phyloP scores from a whole-genome alignment of 208 protist genomes.

The Trypanosoma vivax region DNA sequence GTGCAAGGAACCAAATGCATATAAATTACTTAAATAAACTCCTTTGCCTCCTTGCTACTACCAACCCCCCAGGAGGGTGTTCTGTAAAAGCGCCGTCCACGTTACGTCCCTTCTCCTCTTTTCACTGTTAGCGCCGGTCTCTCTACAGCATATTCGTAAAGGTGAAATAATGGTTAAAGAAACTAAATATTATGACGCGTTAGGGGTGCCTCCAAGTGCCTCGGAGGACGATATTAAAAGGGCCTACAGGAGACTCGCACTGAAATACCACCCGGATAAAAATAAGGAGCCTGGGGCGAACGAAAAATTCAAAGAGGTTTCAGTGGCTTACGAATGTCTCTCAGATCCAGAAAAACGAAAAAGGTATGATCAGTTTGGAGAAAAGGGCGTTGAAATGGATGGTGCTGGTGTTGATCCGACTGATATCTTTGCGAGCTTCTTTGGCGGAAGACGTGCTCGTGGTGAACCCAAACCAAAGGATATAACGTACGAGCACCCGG shows the following conservation, averaged over 20 bases:
- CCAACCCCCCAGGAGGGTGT: no score
- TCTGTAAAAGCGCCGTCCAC: not conserved
- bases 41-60: no score
- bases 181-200: conserved; percentile 86
- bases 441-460: conserved; percentile 72
- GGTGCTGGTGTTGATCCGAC: conserved; percentile 76
- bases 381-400: conserved; percentile 94
- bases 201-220: conserved; percentile 73
- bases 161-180: conserved; percentile 80
- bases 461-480: conserved; percentile 94
- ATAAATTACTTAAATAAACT: no score
- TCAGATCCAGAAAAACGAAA: conserved; percentile 94
- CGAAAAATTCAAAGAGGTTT: conserved; percentile 94
- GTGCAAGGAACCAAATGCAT: no score
- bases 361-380: conserved; percentile 97
- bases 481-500: conserved; percentile 90
- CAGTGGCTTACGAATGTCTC: conserved; percentile 96
- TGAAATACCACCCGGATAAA: conserved; percentile 95
- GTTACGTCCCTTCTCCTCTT: not conserved
- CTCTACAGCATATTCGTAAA: not conserved
- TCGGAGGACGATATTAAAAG: conserved; percentile 90
- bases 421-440: conserved; percentile 90
- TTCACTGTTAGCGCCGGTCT: conserved; percentile 3
- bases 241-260: conserved; percentile 88
- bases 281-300: conserved; percentile 80